Evolutionary conservation across 805 yeast species (phyloP), one percentile per base, ranked within the genome.

Genomic region (Hanseniaspora guilliermondii): DNA sequence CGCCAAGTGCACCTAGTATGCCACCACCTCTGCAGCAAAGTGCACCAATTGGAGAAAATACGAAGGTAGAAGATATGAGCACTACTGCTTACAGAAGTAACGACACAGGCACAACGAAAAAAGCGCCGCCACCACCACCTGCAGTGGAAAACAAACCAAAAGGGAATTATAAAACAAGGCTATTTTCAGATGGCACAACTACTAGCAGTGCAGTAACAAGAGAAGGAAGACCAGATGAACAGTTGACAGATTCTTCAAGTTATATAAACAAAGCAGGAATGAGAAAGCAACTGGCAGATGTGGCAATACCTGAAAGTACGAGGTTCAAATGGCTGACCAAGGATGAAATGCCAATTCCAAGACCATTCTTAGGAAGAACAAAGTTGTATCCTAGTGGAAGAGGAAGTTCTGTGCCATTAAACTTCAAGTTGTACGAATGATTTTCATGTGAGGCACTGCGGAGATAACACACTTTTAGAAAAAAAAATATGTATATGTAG

Each of bases 371-470:
- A 52, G 85, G 82, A 3, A 76, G 75, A 47, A 76, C 76, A 56
- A 88, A 91, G 65, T 71, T 88, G 59, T 93, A 93, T 69, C 96
- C 97, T 17, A 86, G 96, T 68, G 97, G 97, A 14, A 76, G 96
- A 61, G 97, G 97, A 3, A 79, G 88, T 30, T 85, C 95, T 35
- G 93, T 89, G 37, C 97, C 97, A 0, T 70, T 89, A 58, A 80
- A 86, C 60, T 70, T 89, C 54, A 66, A 74, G 17, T 53, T 68
- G 27, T 70, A 62, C 58, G 52, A 35, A 19, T 36, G 9, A n/a
- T 22, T 17, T 17, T 12, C 32, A 16, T 30, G 3, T 30, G 36
- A 9, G 14, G 16, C 27, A 8, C 22, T 40, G 21, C 35, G 33
- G 36, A 27, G 6, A n/a, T 45, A 45, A 27, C 25, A 44, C n/a